Percentiles rank a stretch among this genome's conserved stretches.
Conservation (phyloP, 2,329 filamentous ascomycete species). For the Arthrobotrys sphaeroides region DNA sequence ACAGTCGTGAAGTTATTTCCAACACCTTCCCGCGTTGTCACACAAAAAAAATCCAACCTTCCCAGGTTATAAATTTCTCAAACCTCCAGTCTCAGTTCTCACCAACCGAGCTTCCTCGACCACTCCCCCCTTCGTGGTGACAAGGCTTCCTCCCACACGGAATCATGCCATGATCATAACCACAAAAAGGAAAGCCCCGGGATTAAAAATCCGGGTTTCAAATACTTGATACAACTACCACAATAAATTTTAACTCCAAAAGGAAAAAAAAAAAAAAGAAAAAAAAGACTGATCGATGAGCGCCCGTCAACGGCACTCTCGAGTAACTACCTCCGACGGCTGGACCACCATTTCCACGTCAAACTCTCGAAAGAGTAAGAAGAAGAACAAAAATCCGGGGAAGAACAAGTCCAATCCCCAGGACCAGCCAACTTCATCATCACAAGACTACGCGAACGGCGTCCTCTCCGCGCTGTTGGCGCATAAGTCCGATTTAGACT, state of each 20-base stretch:
- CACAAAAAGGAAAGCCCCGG: not conserved
- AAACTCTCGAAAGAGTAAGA: constrained; percentile 17
- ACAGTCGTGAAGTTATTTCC: no score
- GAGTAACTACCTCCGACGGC: constrained; percentile 37
- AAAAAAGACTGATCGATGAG: constrained; percentile 23
- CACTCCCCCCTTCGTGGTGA: not conserved
- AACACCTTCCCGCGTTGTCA: constrained; percentile 7
- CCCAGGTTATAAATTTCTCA: constrained; percentile 2
- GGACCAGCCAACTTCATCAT: no score
- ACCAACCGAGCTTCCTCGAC: no score
- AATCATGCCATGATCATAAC: not conserved
- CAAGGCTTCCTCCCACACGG: not conserved
- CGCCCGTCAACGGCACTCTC: constrained; percentile 49
- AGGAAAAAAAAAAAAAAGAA: no score
- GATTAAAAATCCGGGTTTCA: no score
- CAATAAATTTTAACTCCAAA: no score
- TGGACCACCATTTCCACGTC: constrained; percentile 45
- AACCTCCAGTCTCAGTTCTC: constrained; percentile 1
- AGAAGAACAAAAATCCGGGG: not conserved
- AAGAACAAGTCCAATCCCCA: no score
- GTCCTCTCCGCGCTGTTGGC: constrained; percentile 23
- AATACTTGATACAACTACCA: no score
- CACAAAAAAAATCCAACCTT: not conserved
- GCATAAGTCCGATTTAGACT: constrained; percentile 34
- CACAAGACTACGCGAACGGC: not conserved